Percentiles rank a stretch among this genome's conserved stretches.
Conservation (phyloP, 306 rosid species). For the Echinosophora koreensis region DNA sequence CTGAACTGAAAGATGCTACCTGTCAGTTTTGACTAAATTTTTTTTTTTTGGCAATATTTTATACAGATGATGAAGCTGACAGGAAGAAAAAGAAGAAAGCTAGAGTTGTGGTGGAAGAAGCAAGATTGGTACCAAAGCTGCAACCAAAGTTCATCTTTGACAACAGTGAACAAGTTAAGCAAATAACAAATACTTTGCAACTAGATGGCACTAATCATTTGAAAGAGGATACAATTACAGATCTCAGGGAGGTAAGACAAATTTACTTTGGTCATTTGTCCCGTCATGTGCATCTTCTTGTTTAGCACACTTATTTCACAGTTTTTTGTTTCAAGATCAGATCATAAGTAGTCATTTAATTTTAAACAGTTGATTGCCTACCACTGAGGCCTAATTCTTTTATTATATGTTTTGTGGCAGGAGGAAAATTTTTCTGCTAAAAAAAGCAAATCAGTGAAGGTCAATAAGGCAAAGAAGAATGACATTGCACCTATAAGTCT, state of each 20-base stretch:
- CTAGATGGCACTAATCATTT: slow-evolving; percentile 65
- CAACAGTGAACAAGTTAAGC: slow-evolving; percentile 66
- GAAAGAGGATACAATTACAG: slow-evolving; percentile 62
- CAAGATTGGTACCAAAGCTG: slow-evolving; percentile 54
- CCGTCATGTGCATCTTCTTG: slow-evolving; percentile 36
- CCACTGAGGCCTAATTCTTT: slow-evolving; percentile 4
- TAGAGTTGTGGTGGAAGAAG: slow-evolving; percentile 55
- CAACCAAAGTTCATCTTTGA: slow-evolving; percentile 60
- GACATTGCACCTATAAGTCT: slow-evolving; percentile 57
- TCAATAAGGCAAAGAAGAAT: slow-evolving; percentile 70
- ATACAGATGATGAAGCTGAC: slow-evolving; percentile 74
- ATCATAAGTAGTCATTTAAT: slow-evolving; percentile 34
- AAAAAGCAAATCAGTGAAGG: slow-evolving; percentile 69
- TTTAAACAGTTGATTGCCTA: not conserved
- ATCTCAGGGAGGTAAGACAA: slow-evolving; percentile 67
- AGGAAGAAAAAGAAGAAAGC: slow-evolving; percentile 86
- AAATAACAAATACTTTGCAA: slow-evolving; percentile 54
- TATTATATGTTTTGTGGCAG: slow-evolving; percentile 58
- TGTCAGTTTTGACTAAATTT: slow-evolving; percentile 42
- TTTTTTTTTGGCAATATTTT: slow-evolving; percentile 44
- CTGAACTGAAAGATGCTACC: not conserved
- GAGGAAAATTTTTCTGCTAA: slow-evolving; percentile 62
- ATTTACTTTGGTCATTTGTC: slow-evolving; percentile 23
- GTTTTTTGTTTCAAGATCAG: slow-evolving; percentile 5
- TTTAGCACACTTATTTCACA: slow-evolving; percentile 38